Evolutionary conservation across 2,329 filamentous ascomycete genomes (phyloP).

Genomic region (Stagonosporopsis vannaccii): DNA sequence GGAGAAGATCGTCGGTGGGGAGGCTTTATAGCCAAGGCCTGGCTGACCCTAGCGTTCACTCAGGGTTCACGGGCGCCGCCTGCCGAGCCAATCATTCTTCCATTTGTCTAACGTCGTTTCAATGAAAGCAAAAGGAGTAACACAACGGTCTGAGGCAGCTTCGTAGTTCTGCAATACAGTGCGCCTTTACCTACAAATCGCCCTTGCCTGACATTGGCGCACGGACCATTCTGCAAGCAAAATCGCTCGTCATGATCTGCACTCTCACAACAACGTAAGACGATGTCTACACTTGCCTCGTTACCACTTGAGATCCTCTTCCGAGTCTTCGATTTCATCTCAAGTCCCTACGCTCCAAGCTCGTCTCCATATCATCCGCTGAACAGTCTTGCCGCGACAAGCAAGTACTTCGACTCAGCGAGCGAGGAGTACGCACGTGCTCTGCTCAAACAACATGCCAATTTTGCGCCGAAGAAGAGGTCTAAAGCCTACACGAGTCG

Average conservation of each 20-base stretch:
- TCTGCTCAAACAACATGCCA: constrained; percentile 34
- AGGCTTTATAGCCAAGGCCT: constrained; percentile 15
- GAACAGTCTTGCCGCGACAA: constrained; percentile 34
- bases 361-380: constrained; percentile 24
- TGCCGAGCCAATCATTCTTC: constrained; percentile 6
- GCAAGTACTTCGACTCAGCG: constrained; percentile 30
- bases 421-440: constrained; percentile 42
- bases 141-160: background rate
- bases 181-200: background rate
- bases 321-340: constrained; percentile 33
- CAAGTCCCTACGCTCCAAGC: constrained; percentile 11
- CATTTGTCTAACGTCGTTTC: background rate
- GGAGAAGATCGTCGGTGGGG: constrained; percentile 21
- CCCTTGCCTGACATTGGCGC: background rate
- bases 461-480: constrained; percentile 25
- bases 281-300: constrained; percentile 28
- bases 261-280: background rate
- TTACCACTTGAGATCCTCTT: constrained; percentile 42
- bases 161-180: background rate
- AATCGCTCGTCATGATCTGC: constrained; percentile 1
- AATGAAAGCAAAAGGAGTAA: background rate
- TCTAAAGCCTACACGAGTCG: constrained; percentile 28
- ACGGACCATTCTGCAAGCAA: background rate
- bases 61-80: background rate
- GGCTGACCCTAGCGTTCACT: constrained; percentile 11